phyloP scores from a whole-genome alignment of 2,329 filamentous ascomycete genomes.

The Pseudopyricularia javanii region DNA sequence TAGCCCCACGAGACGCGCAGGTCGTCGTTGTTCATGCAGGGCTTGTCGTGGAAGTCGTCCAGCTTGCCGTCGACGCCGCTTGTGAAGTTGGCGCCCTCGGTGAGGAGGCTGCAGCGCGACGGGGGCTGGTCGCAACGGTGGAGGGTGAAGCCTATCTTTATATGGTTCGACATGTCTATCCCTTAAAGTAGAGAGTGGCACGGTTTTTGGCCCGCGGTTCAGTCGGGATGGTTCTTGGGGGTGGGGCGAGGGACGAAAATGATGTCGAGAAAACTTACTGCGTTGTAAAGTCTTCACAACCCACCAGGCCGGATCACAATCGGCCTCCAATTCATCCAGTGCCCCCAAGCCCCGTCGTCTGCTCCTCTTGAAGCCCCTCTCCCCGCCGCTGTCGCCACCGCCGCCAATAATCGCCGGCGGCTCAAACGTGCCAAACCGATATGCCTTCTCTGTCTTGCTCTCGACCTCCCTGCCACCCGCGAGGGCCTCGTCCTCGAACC shows the following conservation, averaged over 20 bases:
- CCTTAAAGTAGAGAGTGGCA: neutral
- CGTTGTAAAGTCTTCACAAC: neutral
- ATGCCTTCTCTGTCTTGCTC: neutral
- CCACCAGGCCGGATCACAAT: neutral
- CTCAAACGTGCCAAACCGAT: neutral
- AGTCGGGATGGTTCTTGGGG: neutral
- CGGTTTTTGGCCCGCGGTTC: neutral
- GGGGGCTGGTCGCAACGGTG: slow-evolving; percentile 1
- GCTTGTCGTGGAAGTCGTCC: slow-evolving; percentile 12
- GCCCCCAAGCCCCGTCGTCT: neutral
- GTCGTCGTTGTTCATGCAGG: slow-evolving; percentile 10
- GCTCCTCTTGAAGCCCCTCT: neutral
- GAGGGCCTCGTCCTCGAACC: neutral
- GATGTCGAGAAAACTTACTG: neutral
- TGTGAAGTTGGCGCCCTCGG: slow-evolving; percentile 4
- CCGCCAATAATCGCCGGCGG: too few relatives aligned
- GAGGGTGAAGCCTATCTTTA: neutral
- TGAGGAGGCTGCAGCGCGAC: slow-evolving; percentile 7
- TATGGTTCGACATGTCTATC: neutral
- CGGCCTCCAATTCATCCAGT: neutral
- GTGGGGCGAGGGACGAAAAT: neutral
- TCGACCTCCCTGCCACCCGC: neutral
- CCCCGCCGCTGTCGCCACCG: neutral
- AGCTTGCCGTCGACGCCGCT: slow-evolving; percentile 6
- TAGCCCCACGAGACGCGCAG: slow-evolving; percentile 20